These are phyloP conservation scores for Neurospora sp. DNA, from an alignment of 495 filamentous ascomycete species.

Conservation along the genomic window DNA sequence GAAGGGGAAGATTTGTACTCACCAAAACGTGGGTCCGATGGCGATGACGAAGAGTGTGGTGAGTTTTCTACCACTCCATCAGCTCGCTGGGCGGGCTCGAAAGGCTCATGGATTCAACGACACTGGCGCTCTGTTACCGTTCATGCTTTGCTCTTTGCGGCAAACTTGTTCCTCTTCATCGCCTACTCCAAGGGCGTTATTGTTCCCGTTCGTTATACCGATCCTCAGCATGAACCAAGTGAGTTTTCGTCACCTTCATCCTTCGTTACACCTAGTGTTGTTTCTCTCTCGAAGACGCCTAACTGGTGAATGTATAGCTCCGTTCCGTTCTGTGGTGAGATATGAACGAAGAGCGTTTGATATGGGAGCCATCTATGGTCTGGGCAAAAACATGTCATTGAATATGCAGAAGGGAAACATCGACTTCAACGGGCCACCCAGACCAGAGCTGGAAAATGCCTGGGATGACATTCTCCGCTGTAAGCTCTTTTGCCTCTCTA, in stretches of 20 bases:
- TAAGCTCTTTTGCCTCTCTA: background rate
- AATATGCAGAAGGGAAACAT: background rate
- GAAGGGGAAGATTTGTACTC: background rate
- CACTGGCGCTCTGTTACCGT: conserved; percentile 1
- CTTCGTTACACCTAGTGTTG: background rate
- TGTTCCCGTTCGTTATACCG: background rate
- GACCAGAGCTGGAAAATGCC: background rate
- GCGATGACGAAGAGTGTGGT: background rate
- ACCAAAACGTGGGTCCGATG: background rate
- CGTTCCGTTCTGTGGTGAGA: background rate
- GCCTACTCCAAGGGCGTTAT: background rate
- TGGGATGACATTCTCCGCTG: background rate
- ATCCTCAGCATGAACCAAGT: background rate
- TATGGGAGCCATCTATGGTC: background rate
- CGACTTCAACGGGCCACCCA: conserved; percentile 1
- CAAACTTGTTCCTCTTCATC: background rate
- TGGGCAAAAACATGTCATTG: background rate
- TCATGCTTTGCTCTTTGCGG: background rate
- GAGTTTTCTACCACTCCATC: background rate
- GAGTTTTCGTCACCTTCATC: background rate
- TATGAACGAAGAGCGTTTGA: background rate
- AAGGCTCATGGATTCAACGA: background rate
- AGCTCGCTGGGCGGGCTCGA: background rate
- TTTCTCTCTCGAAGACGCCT: background rate
- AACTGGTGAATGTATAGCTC: background rate